Evolutionary conservation across 495 filamentous ascomycete genomes (phyloP).

Genomic region (Lophiotrema nucula): DNA sequence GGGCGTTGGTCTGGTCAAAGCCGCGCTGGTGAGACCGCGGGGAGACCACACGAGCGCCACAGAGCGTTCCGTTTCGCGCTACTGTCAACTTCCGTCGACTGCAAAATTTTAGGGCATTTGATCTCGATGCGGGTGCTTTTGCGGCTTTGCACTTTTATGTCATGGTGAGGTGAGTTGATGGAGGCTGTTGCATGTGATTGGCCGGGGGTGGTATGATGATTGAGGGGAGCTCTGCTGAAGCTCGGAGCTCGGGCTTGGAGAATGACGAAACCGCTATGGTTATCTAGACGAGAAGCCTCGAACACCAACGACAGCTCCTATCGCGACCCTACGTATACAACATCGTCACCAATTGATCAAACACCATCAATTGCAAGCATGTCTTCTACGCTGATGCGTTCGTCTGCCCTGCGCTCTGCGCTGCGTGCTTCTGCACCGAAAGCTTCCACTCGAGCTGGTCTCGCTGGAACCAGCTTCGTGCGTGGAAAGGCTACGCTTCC

Average conservation of each 20-base stretch:
- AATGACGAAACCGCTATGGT: slow-evolving; percentile 17
- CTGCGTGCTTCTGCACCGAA: slow-evolving; percentile 53
- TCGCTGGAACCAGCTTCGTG: slow-evolving; percentile 69
- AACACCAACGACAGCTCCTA: neutral
- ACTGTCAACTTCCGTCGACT: too few species aligned
- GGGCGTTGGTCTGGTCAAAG: too few species aligned
- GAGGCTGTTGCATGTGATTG: too few species aligned
- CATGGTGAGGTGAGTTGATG: too few species aligned
- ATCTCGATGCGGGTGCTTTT: too few species aligned
- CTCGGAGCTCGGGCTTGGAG: slow-evolving; percentile 1
- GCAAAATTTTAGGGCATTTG: too few species aligned
- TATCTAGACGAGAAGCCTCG: neutral
- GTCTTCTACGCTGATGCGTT: slow-evolving; percentile 57
- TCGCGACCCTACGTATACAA: too few species aligned
- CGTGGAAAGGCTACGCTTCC: slow-evolving; percentile 90
- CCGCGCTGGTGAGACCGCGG: too few species aligned
- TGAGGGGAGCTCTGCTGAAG: neutral
- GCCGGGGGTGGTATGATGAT: neutral
- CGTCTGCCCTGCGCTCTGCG: slow-evolving; percentile 52
- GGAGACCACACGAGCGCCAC: too few species aligned
- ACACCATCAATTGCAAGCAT: slow-evolving; percentile 43
- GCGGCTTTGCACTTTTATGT: too few species aligned
- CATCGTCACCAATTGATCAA: slow-evolving; percentile 5
- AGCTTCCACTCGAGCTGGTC: slow-evolving; percentile 54
- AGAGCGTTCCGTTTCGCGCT: too few species aligned